Base-by-base conservation (phyloP, 202 grass and related monocot species). In the Setaria viridis region DNA sequence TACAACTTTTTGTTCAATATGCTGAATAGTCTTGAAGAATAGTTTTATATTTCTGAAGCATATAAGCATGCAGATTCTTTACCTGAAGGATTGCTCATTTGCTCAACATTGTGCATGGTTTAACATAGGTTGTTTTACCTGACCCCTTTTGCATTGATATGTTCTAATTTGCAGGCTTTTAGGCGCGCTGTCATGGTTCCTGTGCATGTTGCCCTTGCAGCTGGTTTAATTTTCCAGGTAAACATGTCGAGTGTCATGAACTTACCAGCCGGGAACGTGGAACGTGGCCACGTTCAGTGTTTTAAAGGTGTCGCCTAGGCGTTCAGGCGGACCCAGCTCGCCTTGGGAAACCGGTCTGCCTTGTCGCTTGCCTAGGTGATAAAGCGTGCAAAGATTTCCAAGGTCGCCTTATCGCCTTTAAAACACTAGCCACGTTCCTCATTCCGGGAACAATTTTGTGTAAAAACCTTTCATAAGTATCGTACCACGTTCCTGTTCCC, bases 141-240 rank as follows among this genome's bases (percentile, higher is more conserved):
- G 57, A 9, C 77, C 11, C 41, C 20, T 50, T 12, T 62, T 72
- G 65, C 9, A 82, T 34, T 82, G 53, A 78, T 53, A 34, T 76
- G 11, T 88, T 85, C 58, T 65, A 63, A 86, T 66, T 87, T 97
- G 74, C 87, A 99, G 97, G 90, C 83, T 78, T 97, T 99, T 85
- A 93, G 92, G 70, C 16, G 74, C 64, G 69, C 25, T 84, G 83
- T 97, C 71, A 99, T 99, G 97, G 83, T 99, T 54, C 92, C 92
- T 82, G 47, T 85, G 50, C 92, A 99, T 89, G 80, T 88, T 90
- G 45, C 69, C 50, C 86, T 99, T 87, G 92, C 97, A 41, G 74
- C 80, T 77, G 90, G 90, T 86, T 89, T 99, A 50, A 91, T 99
- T 86, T 94, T 91, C 71, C 94, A 99, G 92, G 94, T 99, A 90